Conservation (phyloP, 2,329 filamentous ascomycete species). For the Cordyceps cateniannulata region DNA sequence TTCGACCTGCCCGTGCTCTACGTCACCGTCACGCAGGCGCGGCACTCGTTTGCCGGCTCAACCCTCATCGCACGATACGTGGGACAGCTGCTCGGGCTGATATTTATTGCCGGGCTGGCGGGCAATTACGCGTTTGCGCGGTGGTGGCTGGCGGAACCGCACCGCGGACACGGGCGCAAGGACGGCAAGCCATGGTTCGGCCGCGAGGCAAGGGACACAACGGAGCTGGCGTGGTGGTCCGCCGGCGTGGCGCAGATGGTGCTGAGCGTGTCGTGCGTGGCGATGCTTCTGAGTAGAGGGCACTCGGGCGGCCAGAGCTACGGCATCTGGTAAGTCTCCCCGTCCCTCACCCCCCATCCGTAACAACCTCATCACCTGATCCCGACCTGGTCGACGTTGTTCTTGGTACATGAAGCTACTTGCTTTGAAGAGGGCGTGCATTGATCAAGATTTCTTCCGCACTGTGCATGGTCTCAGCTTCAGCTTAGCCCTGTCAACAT, state of each 20-base stretch:
- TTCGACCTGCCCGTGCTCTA: slow-evolving; percentile 43
- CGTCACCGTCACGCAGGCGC: slow-evolving; percentile 36
- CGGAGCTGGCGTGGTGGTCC: slow-evolving; percentile 44
- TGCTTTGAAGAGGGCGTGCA: not conserved
- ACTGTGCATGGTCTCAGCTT: not conserved
- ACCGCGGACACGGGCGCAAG: slow-evolving; percentile 35
- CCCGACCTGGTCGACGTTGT: not conserved
- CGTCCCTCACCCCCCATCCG: not conserved
- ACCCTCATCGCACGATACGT: slow-evolving; percentile 37
- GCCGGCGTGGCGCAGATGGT: slow-evolving; percentile 37
- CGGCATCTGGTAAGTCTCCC: slow-evolving; percentile 40
- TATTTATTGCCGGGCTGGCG: slow-evolving; percentile 30
- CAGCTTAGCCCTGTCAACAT: not conserved
- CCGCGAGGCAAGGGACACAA: slow-evolving; percentile 36
- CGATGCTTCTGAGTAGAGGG: slow-evolving; percentile 38
- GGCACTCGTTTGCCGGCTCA: slow-evolving; percentile 35
- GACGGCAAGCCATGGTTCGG: slow-evolving; percentile 38
- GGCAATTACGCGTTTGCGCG: slow-evolving; percentile 36
- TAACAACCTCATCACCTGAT: not conserved
- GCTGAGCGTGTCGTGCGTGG: slow-evolving; percentile 32
- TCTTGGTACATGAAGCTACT: not conserved
- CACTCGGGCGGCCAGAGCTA: slow-evolving; percentile 44
- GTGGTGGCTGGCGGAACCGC: slow-evolving; percentile 41
- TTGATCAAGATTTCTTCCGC: not conserved
- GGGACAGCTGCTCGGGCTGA: slow-evolving; percentile 26